These are phyloP conservation scores for Magnusiomyces magnusii DNA, from an alignment of 1,139 yeast species.

Conservation along the genomic window DNA sequence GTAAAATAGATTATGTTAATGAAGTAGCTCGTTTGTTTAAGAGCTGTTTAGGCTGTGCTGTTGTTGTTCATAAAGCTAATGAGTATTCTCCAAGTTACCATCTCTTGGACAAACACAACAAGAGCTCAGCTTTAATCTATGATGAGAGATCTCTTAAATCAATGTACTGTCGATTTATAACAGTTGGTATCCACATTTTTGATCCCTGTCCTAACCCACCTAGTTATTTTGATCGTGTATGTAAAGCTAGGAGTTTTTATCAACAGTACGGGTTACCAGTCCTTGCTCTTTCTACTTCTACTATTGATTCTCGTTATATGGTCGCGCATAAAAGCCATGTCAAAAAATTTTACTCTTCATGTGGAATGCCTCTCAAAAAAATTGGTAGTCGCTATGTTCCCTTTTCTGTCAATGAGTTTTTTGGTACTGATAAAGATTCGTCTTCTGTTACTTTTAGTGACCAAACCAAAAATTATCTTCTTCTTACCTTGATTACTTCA, in stretches of 20 bases:
- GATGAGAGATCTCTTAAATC: too few relatives aligned
- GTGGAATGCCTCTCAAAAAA: not conserved
- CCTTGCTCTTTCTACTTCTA: not conserved
- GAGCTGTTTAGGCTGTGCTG: not conserved
- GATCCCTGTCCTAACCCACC: too few relatives aligned
- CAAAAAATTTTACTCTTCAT: not conserved
- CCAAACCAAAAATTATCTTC: not conserved
- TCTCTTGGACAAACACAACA: too few relatives aligned
- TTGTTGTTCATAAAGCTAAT: not conserved
- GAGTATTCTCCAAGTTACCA: not conserved
- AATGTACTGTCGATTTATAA: too few relatives aligned
- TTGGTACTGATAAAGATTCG: not conserved
- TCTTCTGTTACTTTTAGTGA: too few relatives aligned
- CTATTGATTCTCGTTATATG: not conserved
- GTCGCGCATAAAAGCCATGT: not conserved
- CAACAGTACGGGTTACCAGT: not conserved
- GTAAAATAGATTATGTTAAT: too few relatives aligned
- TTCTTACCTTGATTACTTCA: not conserved
- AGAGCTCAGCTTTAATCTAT: too few relatives aligned
- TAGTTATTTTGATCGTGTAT: too few relatives aligned
- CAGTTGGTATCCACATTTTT: too few relatives aligned
- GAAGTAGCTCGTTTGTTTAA: not conserved
- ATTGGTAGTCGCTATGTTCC: not conserved
- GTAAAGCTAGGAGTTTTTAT: too few relatives aligned
- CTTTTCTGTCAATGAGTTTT: not conserved